Base-by-base conservation (phyloP, 768 basidiomycete species). In the Lactarius indigo region DNA sequence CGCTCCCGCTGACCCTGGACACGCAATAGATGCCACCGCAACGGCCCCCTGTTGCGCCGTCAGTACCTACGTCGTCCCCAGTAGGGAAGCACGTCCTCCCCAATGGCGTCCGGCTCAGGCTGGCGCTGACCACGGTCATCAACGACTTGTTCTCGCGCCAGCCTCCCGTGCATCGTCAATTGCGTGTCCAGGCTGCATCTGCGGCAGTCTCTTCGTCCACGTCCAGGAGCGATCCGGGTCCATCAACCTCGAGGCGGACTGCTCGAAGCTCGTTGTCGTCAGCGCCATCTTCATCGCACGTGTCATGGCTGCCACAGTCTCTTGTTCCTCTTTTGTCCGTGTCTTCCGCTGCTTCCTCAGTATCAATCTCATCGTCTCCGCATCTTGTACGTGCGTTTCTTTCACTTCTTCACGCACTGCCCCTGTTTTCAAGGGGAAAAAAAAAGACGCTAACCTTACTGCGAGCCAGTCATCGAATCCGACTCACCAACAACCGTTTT, bases 141-240 rank as follows among this genome's bases (percentile, higher is more conserved):
- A 93, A 93, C 69, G 91, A 93, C 70, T 77, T 94, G 8, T 93
- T 93, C 73, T 87, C 89, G 30, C 84, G 91, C 28, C 86, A 88
- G 72, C 81, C 85, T 0, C 87, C 87, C 1, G 64, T 77, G 15
- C 73, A 76, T 5, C 77, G 66, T 18, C 64, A 63, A 37, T 62
- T 64, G 17, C 57, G 66, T 9, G 54, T 62, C 31, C 55, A 68
- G n/a, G 61, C 65, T 30, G 59, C 72, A 72, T 61, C 52, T 54
- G 69, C 59, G 65, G 65, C 3, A 17, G 52, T 58, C 28, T 41
- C 57, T 50, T 74, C 72, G 4, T 74, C 74, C 6, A 44, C 58
- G 5, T 44, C 31, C n/a, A 63, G 30, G 71, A 80, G 54, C 73
- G 75, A 59, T 69, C 76, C 66, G 57, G 62, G 23, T 62, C 6